Evolutionary conservation across 768 basidiomycete species (phyloP), one percentile per base, ranked within the genome.

Genomic region (Lepiota venenata): DNA sequence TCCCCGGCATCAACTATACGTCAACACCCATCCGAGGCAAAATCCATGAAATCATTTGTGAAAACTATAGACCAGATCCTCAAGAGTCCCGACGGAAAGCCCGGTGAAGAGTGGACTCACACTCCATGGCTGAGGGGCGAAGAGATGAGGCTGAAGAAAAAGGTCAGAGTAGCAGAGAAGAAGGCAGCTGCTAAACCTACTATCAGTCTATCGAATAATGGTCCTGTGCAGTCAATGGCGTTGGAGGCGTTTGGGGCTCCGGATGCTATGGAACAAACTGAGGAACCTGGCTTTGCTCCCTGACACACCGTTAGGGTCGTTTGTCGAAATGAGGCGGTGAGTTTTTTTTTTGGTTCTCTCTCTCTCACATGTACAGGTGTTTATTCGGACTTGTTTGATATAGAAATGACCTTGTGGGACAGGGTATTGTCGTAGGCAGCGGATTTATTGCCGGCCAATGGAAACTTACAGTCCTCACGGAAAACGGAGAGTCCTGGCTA

Each of bases 401-500:
- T 44, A 74, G 73, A 61, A 70, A 71, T 51, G 59, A 63, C 22
- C 46, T 60, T 1, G 20, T 51, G 8, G 60, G 56, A 10, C 62
- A 67, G 40, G 72, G 68, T 36, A 62, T 75, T 2, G 66, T 71
- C 10, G 52, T 73, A 6, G 68, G 67, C 8, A 61, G 67, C 39
- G 20, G 20, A 14, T 56, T 52, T 15, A 40, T 40, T 7, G 57
- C 65, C 37, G 56, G 58, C 41, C 56, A 59, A n/a, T 56, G 49
- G 56, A 52, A 45, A 27, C 46, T 61, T 27, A 44, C 56, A 4
- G 51, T 61, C 9, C 60, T 75, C 11, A 62, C 78, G 65, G 61
- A 78, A 61, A 52, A 74, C 63, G 88, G 88, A 4, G 82, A 85
- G 52, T 47, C 83, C 1, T 78, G 80, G 73, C 55, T 63, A 2